Base-by-base conservation (phyloP, 441 rosid genomes). In the Adansonia grandidieri region DNA sequence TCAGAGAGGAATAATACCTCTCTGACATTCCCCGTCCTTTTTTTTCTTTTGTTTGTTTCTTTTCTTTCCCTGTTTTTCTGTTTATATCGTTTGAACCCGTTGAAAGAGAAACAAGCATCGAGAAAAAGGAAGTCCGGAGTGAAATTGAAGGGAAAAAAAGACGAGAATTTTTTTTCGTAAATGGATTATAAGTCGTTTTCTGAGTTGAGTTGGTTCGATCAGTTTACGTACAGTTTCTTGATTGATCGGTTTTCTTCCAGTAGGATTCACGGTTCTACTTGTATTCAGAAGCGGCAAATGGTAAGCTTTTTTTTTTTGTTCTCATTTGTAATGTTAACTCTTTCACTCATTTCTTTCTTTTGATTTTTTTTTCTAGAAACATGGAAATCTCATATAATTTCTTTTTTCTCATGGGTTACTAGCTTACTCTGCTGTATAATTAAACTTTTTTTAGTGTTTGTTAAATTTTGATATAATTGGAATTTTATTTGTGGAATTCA, bases 1-100 rank as follows among this genome's bases (percentile, higher is more conserved):
- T 89, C 88, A 80, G 83, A 77, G 90, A 84, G 92, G 88, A 84
- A 64, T 50, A 64, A 6, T 62, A 50, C 87, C 88, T 86, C 92
- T 86, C 89, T 89, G 87, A 90, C 81, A 82, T 80, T 61, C 81
- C 80, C 51, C 19, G 0, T 37, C 54, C 17, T 24, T 63, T 24
- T 32, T 0, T 42, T 37, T 48, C 17, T 11, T 56, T 44, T 42
- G 28, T 3, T 19, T 9, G 9, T 37, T 50, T 51, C 53, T 17
- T 42, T 8, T 20, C 42, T 37, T 28, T 58, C 15, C n/a, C 3
- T 50, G 74, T 58, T 62, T 51, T 74, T 57, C 45, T 13, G 40
- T 19, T 67, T 71, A 56, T 60, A 14, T 57, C 62, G 22, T 75
- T 82, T 85, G 79, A 79, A 54, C 60, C 22, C 3, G 60, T 54